phyloP scores from a whole-genome alignment of 768 basidiomycete species.

The Boletus eberwhitei region DNA sequence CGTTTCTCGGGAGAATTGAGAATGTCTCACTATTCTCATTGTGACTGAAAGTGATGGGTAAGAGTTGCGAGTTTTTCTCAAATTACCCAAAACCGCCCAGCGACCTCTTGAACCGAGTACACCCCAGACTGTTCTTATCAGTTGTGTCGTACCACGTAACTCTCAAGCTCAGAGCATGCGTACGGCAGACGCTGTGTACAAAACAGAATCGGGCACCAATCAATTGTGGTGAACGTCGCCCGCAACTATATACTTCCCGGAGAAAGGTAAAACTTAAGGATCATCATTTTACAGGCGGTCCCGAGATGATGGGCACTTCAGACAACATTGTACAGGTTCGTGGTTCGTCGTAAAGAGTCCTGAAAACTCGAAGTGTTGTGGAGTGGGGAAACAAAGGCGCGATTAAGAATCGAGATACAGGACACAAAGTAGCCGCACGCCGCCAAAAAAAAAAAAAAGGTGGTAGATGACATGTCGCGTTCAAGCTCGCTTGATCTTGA shows the following conservation, averaged over 20 bases:
- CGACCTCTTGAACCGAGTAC: not conserved
- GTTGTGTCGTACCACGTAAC: not conserved
- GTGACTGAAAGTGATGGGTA: not conserved
- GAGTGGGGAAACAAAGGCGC: conserved; percentile 14
- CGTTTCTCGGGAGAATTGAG: not conserved
- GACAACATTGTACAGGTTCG: not conserved
- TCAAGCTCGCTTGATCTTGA: conserved; percentile 53
- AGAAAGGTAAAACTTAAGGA: not conserved
- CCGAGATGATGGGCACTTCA: not conserved
- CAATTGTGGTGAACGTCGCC: not conserved
- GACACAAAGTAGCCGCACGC: conserved; percentile 23
- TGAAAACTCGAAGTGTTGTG: not conserved
- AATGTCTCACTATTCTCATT: not conserved
- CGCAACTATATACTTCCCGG: not conserved
- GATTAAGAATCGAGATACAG: conserved; percentile 22
- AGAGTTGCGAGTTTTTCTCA: not conserved
- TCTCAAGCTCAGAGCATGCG: too few species aligned
- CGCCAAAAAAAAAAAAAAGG: conserved; percentile 12
- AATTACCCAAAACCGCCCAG: not conserved
- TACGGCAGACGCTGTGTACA: not conserved
- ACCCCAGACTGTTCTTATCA: not conserved
- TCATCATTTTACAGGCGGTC: not conserved
- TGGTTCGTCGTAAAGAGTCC: not conserved
- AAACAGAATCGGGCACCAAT: not conserved
- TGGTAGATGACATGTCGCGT: conserved; percentile 19